A percentile compares a stretch with the other conserved stretches of the same genome.
Conservation (phyloP, 805 yeast species). For the Candida insectorum region DNA sequence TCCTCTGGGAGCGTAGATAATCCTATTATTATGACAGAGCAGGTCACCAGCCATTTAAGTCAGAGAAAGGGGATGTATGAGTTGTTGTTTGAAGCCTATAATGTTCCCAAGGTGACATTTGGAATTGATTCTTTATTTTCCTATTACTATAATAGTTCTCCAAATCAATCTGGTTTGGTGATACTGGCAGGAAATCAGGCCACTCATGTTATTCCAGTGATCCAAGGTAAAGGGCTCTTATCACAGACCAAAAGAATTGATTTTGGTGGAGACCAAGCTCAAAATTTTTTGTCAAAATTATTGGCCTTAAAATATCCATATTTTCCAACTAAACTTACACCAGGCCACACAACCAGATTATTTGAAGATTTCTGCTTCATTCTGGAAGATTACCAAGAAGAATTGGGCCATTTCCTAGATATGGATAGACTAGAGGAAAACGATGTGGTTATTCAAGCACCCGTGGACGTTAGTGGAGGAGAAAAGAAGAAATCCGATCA, state of each 20-base stretch:
- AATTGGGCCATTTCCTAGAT: conserved; percentile 53
- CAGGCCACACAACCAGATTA: conserved; percentile 61
- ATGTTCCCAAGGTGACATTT: conserved; percentile 67
- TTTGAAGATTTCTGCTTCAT: conserved; percentile 78
- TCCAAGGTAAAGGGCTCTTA: conserved; percentile 63
- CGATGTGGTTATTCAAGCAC: conserved; percentile 82
- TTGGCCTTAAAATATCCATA: conserved; percentile 84
- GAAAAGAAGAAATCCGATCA: conserved; percentile 76
- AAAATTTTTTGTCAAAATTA: conserved; percentile 57
- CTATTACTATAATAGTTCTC: conserved; percentile 58
- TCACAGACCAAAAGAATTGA: conserved; percentile 75
- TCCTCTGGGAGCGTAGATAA: conserved; percentile 56
- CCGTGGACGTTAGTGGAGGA: conserved; percentile 58
- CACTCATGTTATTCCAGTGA: conserved; percentile 78
- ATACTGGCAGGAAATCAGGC: conserved; percentile 81
- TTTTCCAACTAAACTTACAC: conserved; percentile 73
- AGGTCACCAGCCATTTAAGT: conserved; percentile 62
- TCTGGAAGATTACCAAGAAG: conserved; percentile 63
- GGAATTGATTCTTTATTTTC: conserved; percentile 86
- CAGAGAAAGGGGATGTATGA: conserved; percentile 80
- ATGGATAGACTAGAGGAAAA: conserved; percentile 60
- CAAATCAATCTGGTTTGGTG: conserved; percentile 55
- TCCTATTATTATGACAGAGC: conserved; percentile 80
- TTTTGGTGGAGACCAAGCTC: conserved; percentile 85
- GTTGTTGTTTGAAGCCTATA: conserved; percentile 78